Evolutionary conservation across 805 yeast species (phyloP), one percentile per base, ranked within the genome.

Genomic region (Candida verbasci): DNA sequence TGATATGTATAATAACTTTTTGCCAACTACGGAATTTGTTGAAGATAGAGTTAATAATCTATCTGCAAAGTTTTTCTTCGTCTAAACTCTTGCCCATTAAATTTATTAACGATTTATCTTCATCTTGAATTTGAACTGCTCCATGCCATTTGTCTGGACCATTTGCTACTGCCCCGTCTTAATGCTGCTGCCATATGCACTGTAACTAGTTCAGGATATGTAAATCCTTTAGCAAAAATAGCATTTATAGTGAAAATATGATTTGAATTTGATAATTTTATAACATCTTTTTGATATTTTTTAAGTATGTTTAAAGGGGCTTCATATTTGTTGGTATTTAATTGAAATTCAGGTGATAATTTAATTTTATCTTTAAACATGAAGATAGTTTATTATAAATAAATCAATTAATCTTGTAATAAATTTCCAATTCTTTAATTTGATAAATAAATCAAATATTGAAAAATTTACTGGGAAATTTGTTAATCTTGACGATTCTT

Each of bases 91-190:
- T 87, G 24, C 93, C 93, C 35, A 82, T 73, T 52, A 94, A 71
- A 15, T 95, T 81, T 7, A 85, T 76, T 41, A 87, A 62, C 17
- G 83, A 67, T 12, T 97, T 97, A 62, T 88, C 96, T 67, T 94
- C 99, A 52, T 87, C 86, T 65, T 93, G 97, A 38, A 93, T 81
- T 65, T 86, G 95, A 18, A 82, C 76, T 32, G 99, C 99, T 65
- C 99, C 99, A 9, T 98, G 99, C 97, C 98, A 94, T 50, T 76
- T 78, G 44, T 86, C 89, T 20, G 99, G 97, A 51, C 99, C 99
- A 63, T 94, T 93, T 39, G 88, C 85, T 22, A 94, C 97, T 3
- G 96, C n/a, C 96, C 62, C 82, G 83, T 56, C 97, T 80, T 57
- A 93, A 69, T 59, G 86, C 95, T 12, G 15, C n/a, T 9, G 28